These are phyloP conservation scores for Candida tallmaniae DNA, from an alignment of 805 yeast genomes.

Conservation along the genomic window DNA sequence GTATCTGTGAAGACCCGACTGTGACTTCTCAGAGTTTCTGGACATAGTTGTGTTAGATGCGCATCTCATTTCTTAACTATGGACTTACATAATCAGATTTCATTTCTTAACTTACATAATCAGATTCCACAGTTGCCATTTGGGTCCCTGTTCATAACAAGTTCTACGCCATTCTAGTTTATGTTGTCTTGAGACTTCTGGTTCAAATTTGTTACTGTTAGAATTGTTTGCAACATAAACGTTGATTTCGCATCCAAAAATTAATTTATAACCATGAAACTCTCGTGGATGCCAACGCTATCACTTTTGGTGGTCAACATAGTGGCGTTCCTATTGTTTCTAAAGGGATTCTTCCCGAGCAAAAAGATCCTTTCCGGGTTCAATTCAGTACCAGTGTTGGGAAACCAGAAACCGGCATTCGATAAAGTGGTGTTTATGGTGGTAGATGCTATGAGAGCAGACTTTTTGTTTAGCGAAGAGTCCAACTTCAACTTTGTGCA, in stretches of 20 bases:
- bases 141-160: too few relatives aligned
- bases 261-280: conserved; percentile 1
- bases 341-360: conserved; percentile 89
- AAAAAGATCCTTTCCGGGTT: conserved; percentile 71
- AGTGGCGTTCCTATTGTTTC: conserved; percentile 56
- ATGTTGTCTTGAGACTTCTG: too few relatives aligned
- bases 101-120: too few relatives aligned
- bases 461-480: conserved; percentile 64
- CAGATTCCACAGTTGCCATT: too few relatives aligned
- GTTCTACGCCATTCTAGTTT: too few relatives aligned
- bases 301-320: conserved; percentile 16
- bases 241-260: background rate
- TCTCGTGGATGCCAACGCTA: conserved; percentile 6
- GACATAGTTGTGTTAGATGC: conserved; percentile 47
- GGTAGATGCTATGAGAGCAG: conserved; percentile 89
- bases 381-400: conserved; percentile 21
- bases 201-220: too few relatives aligned
- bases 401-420: conserved; percentile 42
- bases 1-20: conserved; percentile 61
- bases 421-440: conserved; percentile 74
- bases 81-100: too few relatives aligned
- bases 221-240: too few relatives aligned
- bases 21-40: conserved; percentile 71
- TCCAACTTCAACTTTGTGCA: conserved; percentile 73
- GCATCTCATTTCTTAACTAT: too few relatives aligned